Evolutionary conservation across 2,329 filamentous ascomycete species (phyloP).

Genomic region (Endothia cerciana): DNA sequence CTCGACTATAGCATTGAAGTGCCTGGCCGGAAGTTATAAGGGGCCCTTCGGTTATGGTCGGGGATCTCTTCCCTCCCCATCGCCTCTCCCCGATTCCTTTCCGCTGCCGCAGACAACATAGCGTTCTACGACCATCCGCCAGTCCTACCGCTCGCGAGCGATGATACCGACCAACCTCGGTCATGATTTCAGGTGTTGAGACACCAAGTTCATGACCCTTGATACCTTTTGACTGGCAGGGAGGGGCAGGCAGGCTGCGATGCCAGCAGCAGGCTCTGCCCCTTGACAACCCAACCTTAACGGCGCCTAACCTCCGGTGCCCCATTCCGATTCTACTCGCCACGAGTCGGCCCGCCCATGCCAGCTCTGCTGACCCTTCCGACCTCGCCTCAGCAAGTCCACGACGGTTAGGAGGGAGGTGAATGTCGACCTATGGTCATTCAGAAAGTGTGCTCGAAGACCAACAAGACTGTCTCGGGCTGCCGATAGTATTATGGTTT

Average conservation of each 20-base stretch:
- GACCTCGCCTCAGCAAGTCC: background rate
- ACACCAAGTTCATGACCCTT: background rate
- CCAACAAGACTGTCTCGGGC: background rate
- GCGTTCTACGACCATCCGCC: background rate
- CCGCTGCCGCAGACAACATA: background rate
- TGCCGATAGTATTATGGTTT: background rate
- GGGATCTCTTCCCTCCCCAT: background rate
- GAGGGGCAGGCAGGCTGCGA: background rate
- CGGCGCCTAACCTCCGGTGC: slow-evolving; percentile 7
- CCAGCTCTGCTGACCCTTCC: slow-evolving; percentile 1
- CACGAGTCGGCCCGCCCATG: slow-evolving; percentile 19
- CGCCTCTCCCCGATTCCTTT: background rate
- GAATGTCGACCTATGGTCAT: background rate
- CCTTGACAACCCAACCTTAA: background rate
- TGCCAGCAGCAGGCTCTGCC: background rate
- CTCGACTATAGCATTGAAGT: background rate
- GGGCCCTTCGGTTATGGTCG: background rate
- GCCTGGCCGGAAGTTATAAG: background rate
- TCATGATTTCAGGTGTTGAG: background rate
- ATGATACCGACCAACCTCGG: background rate
- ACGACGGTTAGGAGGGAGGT: too few species aligned
- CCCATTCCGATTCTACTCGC: slow-evolving; percentile 13
- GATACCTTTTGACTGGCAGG: background rate
- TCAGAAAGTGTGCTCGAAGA: background rate
- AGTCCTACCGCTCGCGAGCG: background rate